Percentiles rank a stretch among this genome's conserved stretches.
phyloP scores from a whole-genome alignment of 208 protist genomes.

The Trypanosomatidae sp. region DNA sequence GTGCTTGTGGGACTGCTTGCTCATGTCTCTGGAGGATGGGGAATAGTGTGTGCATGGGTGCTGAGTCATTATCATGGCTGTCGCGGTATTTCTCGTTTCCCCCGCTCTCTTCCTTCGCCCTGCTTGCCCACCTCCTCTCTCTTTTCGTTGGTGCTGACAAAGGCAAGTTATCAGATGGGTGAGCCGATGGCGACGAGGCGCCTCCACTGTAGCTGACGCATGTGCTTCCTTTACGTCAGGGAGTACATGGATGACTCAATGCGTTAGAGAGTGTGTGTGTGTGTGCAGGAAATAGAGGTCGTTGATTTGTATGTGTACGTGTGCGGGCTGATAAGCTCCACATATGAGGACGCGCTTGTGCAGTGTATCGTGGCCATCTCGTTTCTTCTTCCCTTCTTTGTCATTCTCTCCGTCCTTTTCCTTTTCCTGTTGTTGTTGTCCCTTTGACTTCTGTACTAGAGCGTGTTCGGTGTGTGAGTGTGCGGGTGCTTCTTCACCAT shows the following conservation, averaged over 20 bases:
- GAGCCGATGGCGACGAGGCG: neutral
- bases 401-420: constrained; percentile 1
- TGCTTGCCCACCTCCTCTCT: neutral
- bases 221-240: neutral
- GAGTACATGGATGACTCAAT: neutral
- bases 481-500: neutral
- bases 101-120: neutral
- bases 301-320: constrained; percentile 2
- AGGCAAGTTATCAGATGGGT: neutral
- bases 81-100: neutral
- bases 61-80: neutral
- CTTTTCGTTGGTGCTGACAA: neutral
- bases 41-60: neutral
- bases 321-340: neutral
- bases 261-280: neutral
- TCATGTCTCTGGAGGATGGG: neutral
- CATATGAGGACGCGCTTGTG: neutral
- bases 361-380: neutral
- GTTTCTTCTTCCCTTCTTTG: constrained; percentile 1
- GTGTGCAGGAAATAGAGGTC: neutral
- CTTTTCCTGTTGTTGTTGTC: neutral
- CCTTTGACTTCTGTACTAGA: constrained; percentile 3
- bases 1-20: neutral
- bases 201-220: neutral
- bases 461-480: neutral